These are phyloP conservation scores for Sporisorium exsertum DNA, from an alignment of 1,284 basidiomycete species.

Conservation along the genomic window DNA sequence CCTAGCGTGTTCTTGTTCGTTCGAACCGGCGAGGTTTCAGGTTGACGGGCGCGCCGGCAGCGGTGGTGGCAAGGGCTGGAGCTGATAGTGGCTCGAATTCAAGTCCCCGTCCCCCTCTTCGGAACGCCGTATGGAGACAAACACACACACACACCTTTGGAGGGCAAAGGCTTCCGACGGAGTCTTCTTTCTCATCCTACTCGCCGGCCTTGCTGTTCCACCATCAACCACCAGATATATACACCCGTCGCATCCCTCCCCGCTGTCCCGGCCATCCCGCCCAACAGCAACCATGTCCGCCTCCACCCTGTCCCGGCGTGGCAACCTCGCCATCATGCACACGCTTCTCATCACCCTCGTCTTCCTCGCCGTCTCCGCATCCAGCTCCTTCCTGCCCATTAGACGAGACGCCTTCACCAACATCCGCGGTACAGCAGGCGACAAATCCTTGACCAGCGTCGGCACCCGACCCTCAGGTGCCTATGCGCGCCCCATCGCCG, in stretches of 20 bases:
- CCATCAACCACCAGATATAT: not conserved
- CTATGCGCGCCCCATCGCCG: constrained; percentile 25
- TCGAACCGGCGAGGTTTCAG: not conserved
- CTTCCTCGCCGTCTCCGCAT: not conserved
- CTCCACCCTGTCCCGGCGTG: not conserved
- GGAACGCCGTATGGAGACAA: no score
- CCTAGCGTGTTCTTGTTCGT: not conserved
- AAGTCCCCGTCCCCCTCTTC: no score
- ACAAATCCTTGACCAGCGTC: constrained; percentile 8
- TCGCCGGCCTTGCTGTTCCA: not conserved
- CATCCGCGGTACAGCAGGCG: constrained; percentile 27
- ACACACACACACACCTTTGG: not conserved
- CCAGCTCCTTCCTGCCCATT: not conserved
- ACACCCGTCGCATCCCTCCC: not conserved
- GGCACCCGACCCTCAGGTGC: constrained; percentile 22
- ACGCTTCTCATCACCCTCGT: constrained; percentile 10
- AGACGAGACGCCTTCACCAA: constrained; percentile 39
- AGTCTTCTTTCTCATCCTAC: not conserved
- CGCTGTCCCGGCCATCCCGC: not conserved
- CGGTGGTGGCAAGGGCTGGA: not conserved
- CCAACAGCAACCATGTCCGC: not conserved
- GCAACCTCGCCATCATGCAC: not conserved
- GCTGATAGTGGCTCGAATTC: not conserved
- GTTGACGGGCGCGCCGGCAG: no score
- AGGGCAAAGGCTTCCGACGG: not conserved